Conservation (phyloP, 164 flowering plant genomes). For the Piper longum region DNA sequence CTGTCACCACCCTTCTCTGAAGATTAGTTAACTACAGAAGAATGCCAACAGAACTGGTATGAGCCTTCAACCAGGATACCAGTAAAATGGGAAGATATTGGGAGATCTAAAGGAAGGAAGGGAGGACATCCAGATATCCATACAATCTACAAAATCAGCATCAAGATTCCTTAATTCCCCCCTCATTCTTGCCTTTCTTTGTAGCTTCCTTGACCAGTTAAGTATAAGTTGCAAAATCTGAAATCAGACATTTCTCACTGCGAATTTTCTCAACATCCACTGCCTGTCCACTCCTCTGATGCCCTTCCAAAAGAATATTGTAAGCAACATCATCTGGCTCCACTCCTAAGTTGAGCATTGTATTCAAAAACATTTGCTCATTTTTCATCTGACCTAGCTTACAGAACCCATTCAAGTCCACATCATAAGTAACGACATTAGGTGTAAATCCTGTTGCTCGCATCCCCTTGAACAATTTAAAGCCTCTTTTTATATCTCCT, state of each 20-base stretch:
- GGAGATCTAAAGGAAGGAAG: too few species aligned
- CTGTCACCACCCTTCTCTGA: too few species aligned
- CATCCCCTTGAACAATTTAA: conserved; percentile 57
- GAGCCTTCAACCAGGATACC: too few species aligned
- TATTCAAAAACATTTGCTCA: conserved; percentile 54
- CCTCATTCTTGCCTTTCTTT: conserved; percentile 16
- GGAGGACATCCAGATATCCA: background rate
- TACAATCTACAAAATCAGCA: background rate
- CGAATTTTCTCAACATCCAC: conserved; percentile 25
- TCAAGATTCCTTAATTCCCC: too few species aligned
- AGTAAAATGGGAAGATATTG: too few species aligned
- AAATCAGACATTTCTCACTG: conserved; percentile 50
- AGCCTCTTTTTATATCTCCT: conserved; percentile 52
- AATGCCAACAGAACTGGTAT: too few species aligned
- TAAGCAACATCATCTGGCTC: conserved; percentile 69
- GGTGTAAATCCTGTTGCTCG: conserved; percentile 38
- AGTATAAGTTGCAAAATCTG: conserved; percentile 52
- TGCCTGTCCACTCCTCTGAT: conserved; percentile 33
- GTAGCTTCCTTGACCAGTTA: conserved; percentile 26
- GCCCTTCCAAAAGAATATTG: conserved; percentile 68
- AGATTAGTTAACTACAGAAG: too few species aligned
- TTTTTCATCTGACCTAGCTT: conserved; percentile 62
- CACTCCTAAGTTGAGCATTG: conserved; percentile 60
- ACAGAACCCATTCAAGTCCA: conserved; percentile 63
- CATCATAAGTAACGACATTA: conserved; percentile 53